phyloP scores from a whole-genome alignment of 2,329 filamentous ascomycete species.

The Botrytis elliptica region DNA sequence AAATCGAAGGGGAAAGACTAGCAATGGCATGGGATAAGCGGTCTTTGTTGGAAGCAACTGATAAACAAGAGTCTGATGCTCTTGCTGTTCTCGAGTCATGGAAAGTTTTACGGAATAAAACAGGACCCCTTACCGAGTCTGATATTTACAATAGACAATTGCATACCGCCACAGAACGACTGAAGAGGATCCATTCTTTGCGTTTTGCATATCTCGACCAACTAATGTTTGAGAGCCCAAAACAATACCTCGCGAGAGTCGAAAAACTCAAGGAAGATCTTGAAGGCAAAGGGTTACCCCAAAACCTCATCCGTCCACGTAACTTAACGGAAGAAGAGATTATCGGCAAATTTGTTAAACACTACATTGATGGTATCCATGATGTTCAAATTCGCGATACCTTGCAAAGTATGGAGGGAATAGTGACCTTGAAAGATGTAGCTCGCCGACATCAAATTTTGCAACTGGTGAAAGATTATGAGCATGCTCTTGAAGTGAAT shows the following conservation, averaged over 20 bases:
- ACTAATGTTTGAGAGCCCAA: constrained; percentile 50
- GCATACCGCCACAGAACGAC: constrained; percentile 46
- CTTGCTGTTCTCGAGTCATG: constrained; percentile 46
- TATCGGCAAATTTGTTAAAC: constrained; percentile 40
- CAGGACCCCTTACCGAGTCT: constrained; percentile 46
- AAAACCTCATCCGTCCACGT: constrained; percentile 17
- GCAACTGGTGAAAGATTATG: constrained; percentile 56
- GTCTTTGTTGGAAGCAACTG: constrained; percentile 40
- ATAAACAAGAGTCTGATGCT: constrained; percentile 41
- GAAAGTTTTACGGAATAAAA: constrained; percentile 40
- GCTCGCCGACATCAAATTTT: constrained; percentile 50
- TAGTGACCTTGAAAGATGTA: constrained; percentile 42
- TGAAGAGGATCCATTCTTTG: constrained; percentile 53
- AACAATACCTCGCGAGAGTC: constrained; percentile 50
- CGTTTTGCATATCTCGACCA: constrained; percentile 56
- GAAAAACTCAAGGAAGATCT: constrained; percentile 43
- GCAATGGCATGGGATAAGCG: constrained; percentile 48
- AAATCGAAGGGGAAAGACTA: constrained; percentile 57
- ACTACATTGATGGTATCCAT: constrained; percentile 55
- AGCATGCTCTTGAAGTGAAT: constrained; percentile 51
- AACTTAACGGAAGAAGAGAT: constrained; percentile 23
- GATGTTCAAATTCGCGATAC: constrained; percentile 47
- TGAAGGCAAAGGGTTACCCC: constrained; percentile 29
- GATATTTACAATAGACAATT: constrained; percentile 54
- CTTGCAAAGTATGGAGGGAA: constrained; percentile 37